Evolutionary conservation across 2,329 filamentous ascomycete species (phyloP), one percentile per base, ranked within the genome.

Genomic region (Cytospora chrysosperma): DNA sequence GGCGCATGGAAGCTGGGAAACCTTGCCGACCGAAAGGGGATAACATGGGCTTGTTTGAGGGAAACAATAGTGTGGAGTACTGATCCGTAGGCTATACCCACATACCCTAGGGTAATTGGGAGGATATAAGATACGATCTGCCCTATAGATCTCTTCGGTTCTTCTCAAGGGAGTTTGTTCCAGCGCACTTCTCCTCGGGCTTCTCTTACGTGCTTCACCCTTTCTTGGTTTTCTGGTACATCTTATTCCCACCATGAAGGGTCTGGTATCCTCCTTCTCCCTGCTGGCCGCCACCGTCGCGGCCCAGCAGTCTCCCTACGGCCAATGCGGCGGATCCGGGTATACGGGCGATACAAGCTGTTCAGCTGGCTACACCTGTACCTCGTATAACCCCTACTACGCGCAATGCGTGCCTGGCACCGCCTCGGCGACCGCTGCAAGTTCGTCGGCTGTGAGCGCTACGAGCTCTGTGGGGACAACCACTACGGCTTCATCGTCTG

Each of bases 351-450:
- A 37, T 28, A 70, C 66, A 32, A 65, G 47, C 47, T 72, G 70
- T 63, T 66, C 67, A 34, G 52, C 61, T 28, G 68, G 68, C 17
- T 67, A 56, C 40, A 57, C 56, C 34, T 72, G 70, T 65, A 55
- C 47, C 6, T 63, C 62, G 15, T 58, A 62, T 19, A 70, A 70
- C 63, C 64, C 67, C n/a, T 72, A 69, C 62, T 71, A 71, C 58
- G 65, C 56, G 34, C 70, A 72, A 66, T 72, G 71, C 64, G 54
- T 65, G 8, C 52, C 62, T 4, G 65, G 65, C 12, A 59, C 65
- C 21, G 61, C 55, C 37, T 52, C 62, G 19, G 56, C 61, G 21
- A 49, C 43, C 3, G 43, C 43, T 7, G 19, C 65, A 19, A 57
- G 51, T 28, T 43, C 53, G 12, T 51, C 60, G 37, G 13, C 43